These are phyloP conservation scores for Trypanosoma melophagium DNA, from an alignment of 208 protist genomes.

Conservation along the genomic window DNA sequence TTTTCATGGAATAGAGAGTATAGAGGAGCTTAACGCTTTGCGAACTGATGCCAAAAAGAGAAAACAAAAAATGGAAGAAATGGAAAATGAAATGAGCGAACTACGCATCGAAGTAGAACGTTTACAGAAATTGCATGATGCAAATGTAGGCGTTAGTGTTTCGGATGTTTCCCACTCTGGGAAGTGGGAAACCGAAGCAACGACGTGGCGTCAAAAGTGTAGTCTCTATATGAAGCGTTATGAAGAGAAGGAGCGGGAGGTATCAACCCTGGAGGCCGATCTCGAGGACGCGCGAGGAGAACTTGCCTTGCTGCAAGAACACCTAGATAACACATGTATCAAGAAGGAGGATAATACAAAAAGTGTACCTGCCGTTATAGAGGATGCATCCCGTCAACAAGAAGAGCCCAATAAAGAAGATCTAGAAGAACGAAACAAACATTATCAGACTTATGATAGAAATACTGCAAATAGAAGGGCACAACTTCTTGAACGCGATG, in stretches of 20 bases:
- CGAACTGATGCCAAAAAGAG: conserved; percentile 33
- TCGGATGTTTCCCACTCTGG: conserved; percentile 22
- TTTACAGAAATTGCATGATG: conserved; percentile 29
- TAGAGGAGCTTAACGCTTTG: conserved; percentile 49
- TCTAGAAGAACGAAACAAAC: neutral
- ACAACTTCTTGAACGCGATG: conserved; percentile 50
- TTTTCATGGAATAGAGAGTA: conserved; percentile 55
- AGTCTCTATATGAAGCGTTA: conserved; percentile 57
- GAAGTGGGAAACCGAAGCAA: conserved; percentile 71
- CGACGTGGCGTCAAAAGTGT: conserved; percentile 79
- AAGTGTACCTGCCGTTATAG: neutral
- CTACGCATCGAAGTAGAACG: conserved; percentile 55
- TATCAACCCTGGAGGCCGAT: conserved; percentile 68
- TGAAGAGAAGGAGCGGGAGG: conserved; percentile 67
- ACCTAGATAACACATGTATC: conserved; percentile 39
- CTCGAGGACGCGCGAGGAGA: conserved; percentile 56
- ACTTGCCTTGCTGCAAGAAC: conserved; percentile 46
- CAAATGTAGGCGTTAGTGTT: neutral
- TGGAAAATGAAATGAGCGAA: conserved; percentile 31
- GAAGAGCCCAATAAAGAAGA: neutral
- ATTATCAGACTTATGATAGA: neutral
- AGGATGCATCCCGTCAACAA: neutral
- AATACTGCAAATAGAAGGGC: conserved; percentile 11
- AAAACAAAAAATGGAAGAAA: conserved; percentile 5
- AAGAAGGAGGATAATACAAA: conserved; percentile 10